Evolutionary conservation across 768 basidiomycete genomes (phyloP).

Genomic region (Phylloporus sp.): DNA sequence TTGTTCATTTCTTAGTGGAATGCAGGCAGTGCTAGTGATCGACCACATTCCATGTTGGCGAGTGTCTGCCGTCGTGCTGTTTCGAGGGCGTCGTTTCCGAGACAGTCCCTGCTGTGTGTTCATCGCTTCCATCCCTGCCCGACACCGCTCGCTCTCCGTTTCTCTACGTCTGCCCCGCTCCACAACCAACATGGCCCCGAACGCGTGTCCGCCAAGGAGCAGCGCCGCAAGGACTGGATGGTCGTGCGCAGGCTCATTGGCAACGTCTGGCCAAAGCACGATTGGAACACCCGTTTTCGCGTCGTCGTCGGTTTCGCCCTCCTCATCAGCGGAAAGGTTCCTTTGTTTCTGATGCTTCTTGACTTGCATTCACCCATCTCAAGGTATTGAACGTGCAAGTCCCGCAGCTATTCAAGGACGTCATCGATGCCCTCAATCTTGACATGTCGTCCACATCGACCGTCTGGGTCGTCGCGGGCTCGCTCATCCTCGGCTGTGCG

Average conservation of each 20-base stretch:
- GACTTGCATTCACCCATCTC: not conserved
- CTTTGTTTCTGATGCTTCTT: constrained; percentile 7
- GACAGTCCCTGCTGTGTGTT: constrained; percentile 5
- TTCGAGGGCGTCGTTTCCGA: constrained; percentile 2
- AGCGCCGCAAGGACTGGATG: constrained; percentile 79
- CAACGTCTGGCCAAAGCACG: constrained; percentile 90
- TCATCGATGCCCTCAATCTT: constrained; percentile 88
- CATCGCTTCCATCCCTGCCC: constrained; percentile 2
- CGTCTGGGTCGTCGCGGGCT: constrained; percentile 90
- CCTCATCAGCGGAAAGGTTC: constrained; percentile 81
- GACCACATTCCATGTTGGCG: constrained; percentile 19
- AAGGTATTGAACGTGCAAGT: constrained; percentile 96
- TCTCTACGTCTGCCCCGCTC: constrained; percentile 19
- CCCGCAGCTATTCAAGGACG: constrained; percentile 89
- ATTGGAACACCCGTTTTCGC: constrained; percentile 76
- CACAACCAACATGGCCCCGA: constrained; percentile 10
- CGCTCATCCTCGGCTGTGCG: constrained; percentile 87
- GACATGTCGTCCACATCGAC: constrained; percentile 70
- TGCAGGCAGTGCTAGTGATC: not conserved
- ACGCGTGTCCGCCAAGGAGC: constrained; percentile 34
- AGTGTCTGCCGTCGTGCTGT: constrained; percentile 23
- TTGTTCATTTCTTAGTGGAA: not conserved
- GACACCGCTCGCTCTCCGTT: not conserved
- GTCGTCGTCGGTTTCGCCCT: constrained; percentile 81
- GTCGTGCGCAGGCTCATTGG: constrained; percentile 79